Conservation (phyloP, 2,329 filamentous ascomycete species). For the Corinectria fuckeliana region DNA sequence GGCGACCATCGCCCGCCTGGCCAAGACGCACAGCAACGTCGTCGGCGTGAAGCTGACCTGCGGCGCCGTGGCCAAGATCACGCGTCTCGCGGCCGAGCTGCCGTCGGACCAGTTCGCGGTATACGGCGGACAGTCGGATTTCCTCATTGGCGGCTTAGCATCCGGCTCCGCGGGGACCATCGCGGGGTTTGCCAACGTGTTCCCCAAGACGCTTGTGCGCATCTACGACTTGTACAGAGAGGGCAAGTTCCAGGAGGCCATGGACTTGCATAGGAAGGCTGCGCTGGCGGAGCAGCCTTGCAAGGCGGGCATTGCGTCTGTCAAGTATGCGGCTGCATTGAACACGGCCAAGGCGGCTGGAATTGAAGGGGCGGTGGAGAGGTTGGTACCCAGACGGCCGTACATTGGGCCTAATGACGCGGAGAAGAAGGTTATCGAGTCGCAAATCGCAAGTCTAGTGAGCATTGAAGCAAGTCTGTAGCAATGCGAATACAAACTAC, state of each 20-base stretch:
- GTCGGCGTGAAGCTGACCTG: constrained; percentile 76
- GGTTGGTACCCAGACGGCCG: constrained; percentile 65
- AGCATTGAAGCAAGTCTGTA: constrained; percentile 46
- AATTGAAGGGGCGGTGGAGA: constrained; percentile 63
- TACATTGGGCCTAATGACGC: constrained; percentile 58
- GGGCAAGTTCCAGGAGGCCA: constrained; percentile 64
- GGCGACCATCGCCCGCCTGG: constrained; percentile 54
- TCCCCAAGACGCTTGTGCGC: constrained; percentile 61
- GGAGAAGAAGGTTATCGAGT: constrained; percentile 50
- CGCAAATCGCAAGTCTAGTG: constrained; percentile 49
- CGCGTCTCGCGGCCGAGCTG: constrained; percentile 61
- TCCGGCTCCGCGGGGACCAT: constrained; percentile 66
- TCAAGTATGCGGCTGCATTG: constrained; percentile 70
- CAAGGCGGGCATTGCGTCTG: constrained; percentile 70
- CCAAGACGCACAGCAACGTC: constrained; percentile 56
- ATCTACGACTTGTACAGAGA: constrained; percentile 67
- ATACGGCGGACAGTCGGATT: constrained; percentile 77
- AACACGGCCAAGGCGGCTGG: constrained; percentile 66
- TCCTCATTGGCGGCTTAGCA: constrained; percentile 66
- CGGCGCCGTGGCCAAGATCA: constrained; percentile 74
- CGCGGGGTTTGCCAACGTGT: constrained; percentile 68
- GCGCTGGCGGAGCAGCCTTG: constrained; percentile 70
- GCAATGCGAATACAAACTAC: background rate
- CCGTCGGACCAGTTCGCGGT: constrained; percentile 64
- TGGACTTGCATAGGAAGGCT: constrained; percentile 66